These are phyloP conservation scores for Cryomyces minteri DNA, from an alignment of 495 filamentous ascomycete species.

Conservation along the genomic window DNA sequence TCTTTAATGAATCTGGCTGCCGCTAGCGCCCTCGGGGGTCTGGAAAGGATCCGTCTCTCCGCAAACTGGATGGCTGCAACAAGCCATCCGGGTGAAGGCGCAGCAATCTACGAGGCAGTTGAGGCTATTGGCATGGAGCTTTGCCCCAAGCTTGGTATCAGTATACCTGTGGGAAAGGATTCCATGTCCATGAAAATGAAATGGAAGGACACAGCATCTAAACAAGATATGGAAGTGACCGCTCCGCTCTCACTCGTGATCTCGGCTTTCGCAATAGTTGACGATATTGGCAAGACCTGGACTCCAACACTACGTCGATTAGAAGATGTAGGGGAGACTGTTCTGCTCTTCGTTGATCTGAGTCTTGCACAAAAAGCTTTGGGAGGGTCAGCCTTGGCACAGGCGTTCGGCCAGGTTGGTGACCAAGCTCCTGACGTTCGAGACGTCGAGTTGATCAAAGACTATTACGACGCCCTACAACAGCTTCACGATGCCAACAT, in stretches of 20 bases:
- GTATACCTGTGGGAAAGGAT: conserved; percentile 93
- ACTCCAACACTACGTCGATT: conserved; percentile 68
- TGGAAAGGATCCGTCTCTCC: conserved; percentile 66
- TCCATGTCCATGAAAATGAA: conserved; percentile 98
- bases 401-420: conserved; percentile 79
- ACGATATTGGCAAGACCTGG: conserved; percentile 71
- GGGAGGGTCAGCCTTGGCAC: conserved; percentile 83
- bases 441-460: conserved; percentile 61
- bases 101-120: conserved; percentile 85
- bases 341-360: conserved; percentile 83
- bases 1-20: conserved; percentile 83
- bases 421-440: conserved; percentile 71
- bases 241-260: conserved; percentile 81
- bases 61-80: conserved; percentile 99
- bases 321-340: conserved; percentile 78
- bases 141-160: conserved; percentile 64
- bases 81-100: conserved; percentile 83
- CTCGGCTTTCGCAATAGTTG: conserved; percentile 72
- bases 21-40: conserved; percentile 57
- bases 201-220: conserved; percentile 61
- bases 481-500: conserved; percentile 73
- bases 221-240: conserved; percentile 63
- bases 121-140: conserved; percentile 85
- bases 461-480: conserved; percentile 79
- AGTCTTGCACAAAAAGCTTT: conserved; percentile 57